Base-by-base conservation (phyloP, 805 yeast species). In the Wickerhamiella lipophila region DNA sequence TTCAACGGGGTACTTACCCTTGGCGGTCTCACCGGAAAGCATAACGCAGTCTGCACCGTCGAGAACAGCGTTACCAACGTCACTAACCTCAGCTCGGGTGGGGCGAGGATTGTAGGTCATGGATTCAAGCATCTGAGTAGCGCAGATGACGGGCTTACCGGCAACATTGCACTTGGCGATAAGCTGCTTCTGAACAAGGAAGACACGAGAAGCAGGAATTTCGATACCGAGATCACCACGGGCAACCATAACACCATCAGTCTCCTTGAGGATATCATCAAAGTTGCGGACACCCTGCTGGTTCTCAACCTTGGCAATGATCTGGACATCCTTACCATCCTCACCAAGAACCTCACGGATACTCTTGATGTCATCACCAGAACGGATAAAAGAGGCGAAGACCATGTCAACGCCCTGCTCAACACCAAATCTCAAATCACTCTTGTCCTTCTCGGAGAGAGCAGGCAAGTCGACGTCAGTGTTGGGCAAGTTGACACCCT, bases 11-110 rank as follows among this genome's bases (percentile, higher is more conserved):
- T 92, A 92, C 77, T 80, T 79, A 76, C 98, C 98, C 81, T 92
- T 92, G 65, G 98, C 98, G 62, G 98, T 92, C 76, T 92, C 98
- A 69, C 98, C 98, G 51, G 95, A 83, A 68, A 92, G 79, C 98
- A 92, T 92, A 68, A 92, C 97, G 83, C 98, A 92, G 76, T 92
- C 98, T 64, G 97, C 96, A 73, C 98, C 98, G 66, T 92, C 98
- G 67, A 92, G 78, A 59, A 92, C 84, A 61, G 98, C 98, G 72
- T 92, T 92, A 74, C 98, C 98, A 56, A 92, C 98, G 70, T 92
- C 98, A 50, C 95, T 82, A 54, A 92, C 98, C 75, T 92, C 98
- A 60, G 98, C 98, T 76, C 98, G 84, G 68, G 98, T 92, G 72
- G 98, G 98, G 73, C 98, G 83, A 70, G 98, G 98, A 83, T 92